Conservation (phyloP, 139 green algal genomes). For the Micractinium sp. region DNA sequence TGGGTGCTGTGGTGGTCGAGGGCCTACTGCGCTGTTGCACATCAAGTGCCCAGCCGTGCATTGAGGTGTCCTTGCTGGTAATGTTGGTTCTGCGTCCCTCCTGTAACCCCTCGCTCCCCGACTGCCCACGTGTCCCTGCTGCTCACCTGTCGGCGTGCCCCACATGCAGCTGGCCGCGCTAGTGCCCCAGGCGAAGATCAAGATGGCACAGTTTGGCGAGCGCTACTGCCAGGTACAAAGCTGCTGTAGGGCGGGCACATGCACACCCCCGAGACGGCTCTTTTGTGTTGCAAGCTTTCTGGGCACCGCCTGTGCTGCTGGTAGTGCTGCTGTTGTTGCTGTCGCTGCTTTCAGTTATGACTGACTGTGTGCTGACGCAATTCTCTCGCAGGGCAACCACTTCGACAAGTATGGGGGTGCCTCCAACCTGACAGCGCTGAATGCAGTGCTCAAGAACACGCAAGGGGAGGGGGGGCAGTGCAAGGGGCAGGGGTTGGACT, state of each 20-base stretch:
- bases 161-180: constrained; percentile 62
- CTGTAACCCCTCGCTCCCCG: too few species aligned
- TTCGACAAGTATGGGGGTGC: constrained; percentile 61
- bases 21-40: constrained; percentile 70
- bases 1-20: constrained; percentile 59
- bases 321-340: not conserved
- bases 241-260: not conserved
- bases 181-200: constrained; percentile 70
- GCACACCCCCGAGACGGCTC: not conserved
- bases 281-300: too few species aligned
- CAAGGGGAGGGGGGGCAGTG: constrained; percentile 47
- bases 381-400: constrained; percentile 24
- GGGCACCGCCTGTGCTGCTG: not conserved
- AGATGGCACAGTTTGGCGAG: constrained; percentile 77
- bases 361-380: too few species aligned
- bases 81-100: too few species aligned
- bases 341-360: not conserved
- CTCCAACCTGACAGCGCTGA: constrained; percentile 82
- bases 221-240: constrained; percentile 66
- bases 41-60: too few species aligned
- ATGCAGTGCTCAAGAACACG: constrained; percentile 68
- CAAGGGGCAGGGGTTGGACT: too few species aligned
- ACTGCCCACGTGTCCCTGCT: too few species aligned
- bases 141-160: not conserved
- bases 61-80: too few species aligned